Evolutionary conservation across 2,329 filamentous ascomycete genomes (phyloP).

Genomic region (Epichloe glyceriae): DNA sequence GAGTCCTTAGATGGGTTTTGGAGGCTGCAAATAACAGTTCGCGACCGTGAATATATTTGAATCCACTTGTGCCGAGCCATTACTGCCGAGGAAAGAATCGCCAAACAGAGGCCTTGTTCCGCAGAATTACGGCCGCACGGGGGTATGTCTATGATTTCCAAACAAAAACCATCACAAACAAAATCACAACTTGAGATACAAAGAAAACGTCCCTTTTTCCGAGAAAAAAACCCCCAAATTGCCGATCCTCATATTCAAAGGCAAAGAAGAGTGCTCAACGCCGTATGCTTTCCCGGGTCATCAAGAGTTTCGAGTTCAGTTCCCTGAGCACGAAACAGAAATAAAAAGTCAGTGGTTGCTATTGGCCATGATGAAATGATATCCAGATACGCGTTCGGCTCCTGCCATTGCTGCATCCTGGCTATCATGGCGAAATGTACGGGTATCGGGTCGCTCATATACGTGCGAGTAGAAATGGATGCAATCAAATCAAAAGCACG

Average conservation of each 20-base stretch:
- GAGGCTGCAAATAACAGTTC: not conserved
- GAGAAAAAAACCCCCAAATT: not conserved
- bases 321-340: not conserved
- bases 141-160: not conserved
- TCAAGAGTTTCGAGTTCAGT: not conserved
- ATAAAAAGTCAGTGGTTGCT: not conserved
- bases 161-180: not conserved
- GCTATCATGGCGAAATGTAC: not conserved
- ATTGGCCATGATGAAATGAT: not conserved
- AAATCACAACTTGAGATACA: not conserved
- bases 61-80: too few species aligned
- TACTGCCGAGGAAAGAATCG: too few species aligned
- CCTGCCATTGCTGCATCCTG: too few species aligned
- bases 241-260: not conserved
- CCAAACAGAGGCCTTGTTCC: not conserved
- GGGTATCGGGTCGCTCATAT: not conserved
- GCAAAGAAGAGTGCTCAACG: not conserved
- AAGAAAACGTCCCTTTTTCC: not conserved
- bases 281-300: not conserved
- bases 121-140: not conserved
- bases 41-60: too few species aligned
- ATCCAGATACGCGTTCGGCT: not conserved
- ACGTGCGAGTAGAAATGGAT: not conserved
- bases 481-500: constrained; percentile 8
- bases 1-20: constrained; percentile 42